phyloP scores from a whole-genome alignment of 768 basidiomycete species.

The Lactarius hengduanensis region DNA sequence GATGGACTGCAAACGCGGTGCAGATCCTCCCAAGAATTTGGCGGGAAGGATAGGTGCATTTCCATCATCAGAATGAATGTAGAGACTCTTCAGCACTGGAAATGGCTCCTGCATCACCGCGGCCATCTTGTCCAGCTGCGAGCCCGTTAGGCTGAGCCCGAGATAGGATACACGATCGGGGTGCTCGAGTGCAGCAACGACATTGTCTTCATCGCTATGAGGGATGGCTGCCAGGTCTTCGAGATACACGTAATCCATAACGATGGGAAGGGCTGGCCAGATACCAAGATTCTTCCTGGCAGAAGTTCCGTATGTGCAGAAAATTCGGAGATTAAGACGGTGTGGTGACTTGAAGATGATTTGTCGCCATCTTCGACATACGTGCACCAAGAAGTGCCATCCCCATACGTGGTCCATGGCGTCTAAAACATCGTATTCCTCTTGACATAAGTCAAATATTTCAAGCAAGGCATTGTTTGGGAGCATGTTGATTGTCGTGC shows the following conservation, averaged over 20 bases:
- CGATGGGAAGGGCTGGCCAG: background rate
- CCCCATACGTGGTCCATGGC: no score
- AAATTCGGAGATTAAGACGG: background rate
- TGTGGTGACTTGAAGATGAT: background rate
- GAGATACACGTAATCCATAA: accelerated
- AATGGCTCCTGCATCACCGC: background rate
- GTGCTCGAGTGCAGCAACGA: background rate
- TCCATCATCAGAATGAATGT: accelerated
- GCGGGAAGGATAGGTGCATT: background rate
- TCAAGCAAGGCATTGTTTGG: background rate
- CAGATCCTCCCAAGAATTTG: background rate
- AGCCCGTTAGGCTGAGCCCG: background rate
- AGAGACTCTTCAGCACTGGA: background rate
- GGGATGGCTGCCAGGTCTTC: no score
- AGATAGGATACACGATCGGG: background rate
- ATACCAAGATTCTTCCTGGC: background rate
- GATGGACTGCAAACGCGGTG: background rate
- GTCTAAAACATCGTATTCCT: no score
- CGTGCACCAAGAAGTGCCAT: no score
- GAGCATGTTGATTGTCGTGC: background rate
- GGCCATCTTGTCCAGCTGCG: background rate
- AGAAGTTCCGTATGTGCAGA: background rate
- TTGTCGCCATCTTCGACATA: background rate
- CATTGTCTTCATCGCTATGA: background rate
- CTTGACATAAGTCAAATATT: background rate